Evolutionary conservation across 208 protist species (phyloP).

Genomic region (Trypanosoma vivax): DNA sequence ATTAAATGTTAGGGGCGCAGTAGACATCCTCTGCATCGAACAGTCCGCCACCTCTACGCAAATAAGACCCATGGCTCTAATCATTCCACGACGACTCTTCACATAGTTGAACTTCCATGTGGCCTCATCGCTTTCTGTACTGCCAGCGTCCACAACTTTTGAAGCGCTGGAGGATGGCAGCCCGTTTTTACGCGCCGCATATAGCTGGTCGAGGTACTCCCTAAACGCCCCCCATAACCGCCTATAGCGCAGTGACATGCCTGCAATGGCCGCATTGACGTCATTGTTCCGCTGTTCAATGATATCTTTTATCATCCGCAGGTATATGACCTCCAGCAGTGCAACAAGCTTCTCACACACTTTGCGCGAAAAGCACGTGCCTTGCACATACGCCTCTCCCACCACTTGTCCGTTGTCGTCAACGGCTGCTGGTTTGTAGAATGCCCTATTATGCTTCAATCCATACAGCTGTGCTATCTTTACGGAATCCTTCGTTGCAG

Average conservation of each 20-base stretch:
- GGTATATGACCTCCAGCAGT: slow-evolving; percentile 37
- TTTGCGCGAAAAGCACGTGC: slow-evolving; percentile 56
- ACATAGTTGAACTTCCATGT: slow-evolving; percentile 65
- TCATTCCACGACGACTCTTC: slow-evolving; percentile 24
- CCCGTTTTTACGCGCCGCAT: slow-evolving; percentile 1
- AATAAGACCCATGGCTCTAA: slow-evolving; percentile 49
- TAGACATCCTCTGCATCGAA: too few relatives aligned
- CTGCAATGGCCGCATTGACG: slow-evolving; percentile 26
- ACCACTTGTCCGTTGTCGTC: neutral
- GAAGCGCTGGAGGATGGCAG: neutral
- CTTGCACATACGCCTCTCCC: slow-evolving; percentile 37
- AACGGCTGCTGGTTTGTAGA: slow-evolving; percentile 4
- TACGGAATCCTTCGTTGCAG: slow-evolving; percentile 46
- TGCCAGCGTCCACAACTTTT: neutral
- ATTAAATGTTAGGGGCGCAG: too few relatives aligned
- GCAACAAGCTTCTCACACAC: slow-evolving; percentile 23
- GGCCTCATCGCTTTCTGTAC: slow-evolving; percentile 17
- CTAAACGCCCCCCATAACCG: slow-evolving; percentile 60
- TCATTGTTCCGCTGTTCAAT: slow-evolving; percentile 31
- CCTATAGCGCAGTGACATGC: slow-evolving; percentile 69
- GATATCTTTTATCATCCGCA: slow-evolving; percentile 28
- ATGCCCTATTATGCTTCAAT: slow-evolving; percentile 18
- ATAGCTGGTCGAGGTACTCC: slow-evolving; percentile 43
- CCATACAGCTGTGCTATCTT: slow-evolving; percentile 28
- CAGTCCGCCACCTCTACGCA: slow-evolving; percentile 51